phyloP scores from a whole-genome alignment of 495 filamentous ascomycete species.

The Penicillium riverlandense region DNA sequence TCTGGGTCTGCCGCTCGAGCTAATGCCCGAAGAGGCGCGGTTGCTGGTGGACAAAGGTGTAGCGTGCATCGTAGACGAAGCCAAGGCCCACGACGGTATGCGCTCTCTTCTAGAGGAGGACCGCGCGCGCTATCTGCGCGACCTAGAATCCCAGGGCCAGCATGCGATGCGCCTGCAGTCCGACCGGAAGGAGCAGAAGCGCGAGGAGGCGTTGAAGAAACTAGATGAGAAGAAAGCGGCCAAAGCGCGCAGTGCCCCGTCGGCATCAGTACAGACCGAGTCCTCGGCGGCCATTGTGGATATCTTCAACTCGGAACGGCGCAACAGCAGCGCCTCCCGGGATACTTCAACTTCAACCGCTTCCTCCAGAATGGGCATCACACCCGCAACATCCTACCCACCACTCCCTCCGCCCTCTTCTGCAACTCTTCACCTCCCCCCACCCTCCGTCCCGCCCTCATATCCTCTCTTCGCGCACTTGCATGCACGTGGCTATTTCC shows the following conservation, averaged over 20 bases:
- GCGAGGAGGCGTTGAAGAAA: conserved; percentile 34
- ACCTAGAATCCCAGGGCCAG: conserved; percentile 38
- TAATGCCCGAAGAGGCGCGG: conserved; percentile 85
- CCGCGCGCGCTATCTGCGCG: conserved; percentile 38
- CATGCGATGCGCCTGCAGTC: conserved; percentile 33
- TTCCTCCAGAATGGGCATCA: conserved; percentile 36
- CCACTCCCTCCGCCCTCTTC: conserved; percentile 29
- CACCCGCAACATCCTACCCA: conserved; percentile 53
- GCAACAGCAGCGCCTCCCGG: conserved; percentile 13
- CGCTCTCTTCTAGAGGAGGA: conserved; percentile 48
- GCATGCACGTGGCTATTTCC: conserved; percentile 73
- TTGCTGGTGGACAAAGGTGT: conserved; percentile 74
- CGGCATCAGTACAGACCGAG: too few relatives aligned
- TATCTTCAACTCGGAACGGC: conserved; percentile 34
- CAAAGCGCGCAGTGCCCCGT: neutral
- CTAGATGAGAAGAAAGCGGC: conserved; percentile 29
- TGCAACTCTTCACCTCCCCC: conserved; percentile 16
- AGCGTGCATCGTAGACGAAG: conserved; percentile 75
- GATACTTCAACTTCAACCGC: conserved; percentile 5
- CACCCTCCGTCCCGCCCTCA: conserved; percentile 41
- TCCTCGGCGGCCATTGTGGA: conserved; percentile 15
- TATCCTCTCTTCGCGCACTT: conserved; percentile 57
- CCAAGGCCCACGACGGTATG: conserved; percentile 56
- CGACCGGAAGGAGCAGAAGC: conserved; percentile 33
- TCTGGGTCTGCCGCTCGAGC: conserved; percentile 75